A percentile compares a stretch with the other conserved stretches of the same genome.
phyloP scores from a whole-genome alignment of 176 grass and related monocot species.

The Alloteropsis semialata region DNA sequence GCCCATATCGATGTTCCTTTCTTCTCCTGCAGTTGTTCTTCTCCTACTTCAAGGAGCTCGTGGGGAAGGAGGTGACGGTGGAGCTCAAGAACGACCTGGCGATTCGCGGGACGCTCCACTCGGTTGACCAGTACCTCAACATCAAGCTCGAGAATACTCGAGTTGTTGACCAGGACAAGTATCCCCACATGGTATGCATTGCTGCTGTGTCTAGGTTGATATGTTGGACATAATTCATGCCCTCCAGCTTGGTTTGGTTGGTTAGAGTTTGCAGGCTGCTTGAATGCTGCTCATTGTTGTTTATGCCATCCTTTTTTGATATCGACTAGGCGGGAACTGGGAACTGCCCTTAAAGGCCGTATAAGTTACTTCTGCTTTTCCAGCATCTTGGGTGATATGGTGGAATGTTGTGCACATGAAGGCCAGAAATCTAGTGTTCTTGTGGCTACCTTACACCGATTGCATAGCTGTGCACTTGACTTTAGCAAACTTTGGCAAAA shows the following conservation, averaged over 20 bases:
- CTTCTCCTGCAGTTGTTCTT: conserved; percentile 78
- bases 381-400: background rate
- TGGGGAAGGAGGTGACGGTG: conserved; percentile 94
- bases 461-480: background rate
- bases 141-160: conserved; percentile 98
- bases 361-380: background rate
- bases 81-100: conserved; percentile 96
- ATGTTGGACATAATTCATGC: background rate
- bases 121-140: conserved; percentile 94
- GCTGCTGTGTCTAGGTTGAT: background rate
- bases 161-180: conserved; percentile 87
- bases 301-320: background rate
- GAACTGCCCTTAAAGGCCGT: background rate
- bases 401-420: background rate
- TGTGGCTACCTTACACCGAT: background rate
- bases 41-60: conserved; percentile 99
- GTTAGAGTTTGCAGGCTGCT: background rate
- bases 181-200: conserved; percentile 85
- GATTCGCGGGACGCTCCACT: conserved; percentile 85
- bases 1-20: background rate
- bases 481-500: too few relatives aligned
- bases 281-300: background rate
- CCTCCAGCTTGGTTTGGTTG: background rate
- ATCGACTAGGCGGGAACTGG: background rate
- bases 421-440: background rate